These are phyloP conservation scores for Tolypocladium tundrense DNA, from an alignment of 2,329 filamentous ascomycete species.

Conservation along the genomic window DNA sequence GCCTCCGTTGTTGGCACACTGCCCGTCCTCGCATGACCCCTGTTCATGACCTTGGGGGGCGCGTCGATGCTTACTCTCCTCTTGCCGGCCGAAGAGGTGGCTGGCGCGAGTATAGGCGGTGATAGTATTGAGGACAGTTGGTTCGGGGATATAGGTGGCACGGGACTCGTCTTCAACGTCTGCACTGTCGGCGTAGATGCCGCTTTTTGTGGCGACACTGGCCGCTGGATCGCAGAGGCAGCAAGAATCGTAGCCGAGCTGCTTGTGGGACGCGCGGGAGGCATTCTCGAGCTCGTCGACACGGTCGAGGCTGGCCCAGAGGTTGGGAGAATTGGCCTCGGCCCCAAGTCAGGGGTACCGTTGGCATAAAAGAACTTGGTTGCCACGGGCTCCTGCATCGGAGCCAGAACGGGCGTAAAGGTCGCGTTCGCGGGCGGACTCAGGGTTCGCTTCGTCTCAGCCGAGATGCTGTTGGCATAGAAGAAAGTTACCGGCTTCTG, in stretches of 20 bases:
- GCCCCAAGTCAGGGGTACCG: slow-evolving; percentile 39
- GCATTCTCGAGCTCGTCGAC: slow-evolving; percentile 33
- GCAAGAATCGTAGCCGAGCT: slow-evolving; percentile 12
- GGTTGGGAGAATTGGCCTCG: slow-evolving; percentile 24
- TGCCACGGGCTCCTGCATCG: slow-evolving; percentile 27
- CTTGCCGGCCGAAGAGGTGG: slow-evolving; percentile 17
- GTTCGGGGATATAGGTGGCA: slow-evolving; percentile 12
- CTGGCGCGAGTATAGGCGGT: slow-evolving; percentile 24
- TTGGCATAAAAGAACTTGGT: slow-evolving; percentile 71
- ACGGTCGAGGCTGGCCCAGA: slow-evolving; percentile 33
- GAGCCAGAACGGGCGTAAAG: slow-evolving; percentile 23
- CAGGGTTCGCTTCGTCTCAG: slow-evolving; percentile 26
- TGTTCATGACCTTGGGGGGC: slow-evolving; percentile 21
- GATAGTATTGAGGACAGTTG: slow-evolving; percentile 22
- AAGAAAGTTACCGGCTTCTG: slow-evolving; percentile 43
- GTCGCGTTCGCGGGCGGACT: slow-evolving; percentile 17
- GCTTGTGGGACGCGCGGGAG: slow-evolving; percentile 27
- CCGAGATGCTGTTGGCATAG: slow-evolving; percentile 41
- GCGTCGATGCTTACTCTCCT: slow-evolving; percentile 34
- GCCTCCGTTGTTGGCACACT: slow-evolving; percentile 28
- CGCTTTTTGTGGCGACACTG: slow-evolving; percentile 41
- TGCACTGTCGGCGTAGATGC: slow-evolving; percentile 10
- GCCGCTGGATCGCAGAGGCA: slow-evolving; percentile 24
- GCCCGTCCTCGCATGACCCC: slow-evolving; percentile 29
- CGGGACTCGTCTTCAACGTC: slow-evolving; percentile 8